Evolutionary conservation across 306 rosid genomes (phyloP).

Genomic region (Rosa lucieae): DNA sequence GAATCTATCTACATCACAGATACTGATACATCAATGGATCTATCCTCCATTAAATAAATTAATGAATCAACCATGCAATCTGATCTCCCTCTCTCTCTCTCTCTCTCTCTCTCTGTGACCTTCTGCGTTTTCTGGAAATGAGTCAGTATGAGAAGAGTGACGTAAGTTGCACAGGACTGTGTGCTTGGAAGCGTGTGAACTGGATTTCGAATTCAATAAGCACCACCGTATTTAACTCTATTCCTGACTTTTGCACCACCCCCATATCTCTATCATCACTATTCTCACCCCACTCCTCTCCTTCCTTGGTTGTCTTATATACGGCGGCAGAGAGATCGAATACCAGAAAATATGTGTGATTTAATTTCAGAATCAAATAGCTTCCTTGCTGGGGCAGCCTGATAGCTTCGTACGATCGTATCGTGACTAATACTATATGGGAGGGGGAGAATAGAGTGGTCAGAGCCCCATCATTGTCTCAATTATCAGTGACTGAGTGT

Average conservation of each 20-base stretch:
- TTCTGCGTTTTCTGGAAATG: background rate
- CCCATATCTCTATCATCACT: background rate
- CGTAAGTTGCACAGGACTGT: slow-evolving; percentile 49
- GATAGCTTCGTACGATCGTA: slow-evolving; percentile 45
- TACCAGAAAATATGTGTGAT: background rate
- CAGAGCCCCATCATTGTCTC: slow-evolving; percentile 84
- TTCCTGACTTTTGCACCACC: slow-evolving; percentile 39
- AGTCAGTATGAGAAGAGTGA: slow-evolving; percentile 36
- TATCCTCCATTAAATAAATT: background rate
- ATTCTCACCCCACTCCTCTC: slow-evolving; percentile 1
- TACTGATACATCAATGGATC: background rate
- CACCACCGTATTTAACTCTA: slow-evolving; percentile 28
- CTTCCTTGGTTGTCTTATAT: slow-evolving; percentile 15
- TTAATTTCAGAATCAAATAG: background rate
- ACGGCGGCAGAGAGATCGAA: slow-evolving; percentile 41
- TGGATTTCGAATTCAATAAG: slow-evolving; percentile 30
- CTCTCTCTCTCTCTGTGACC: background rate
- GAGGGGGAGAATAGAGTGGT: slow-evolving; percentile 11
- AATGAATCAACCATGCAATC: slow-evolving; percentile 35
- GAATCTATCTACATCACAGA: slow-evolving; percentile 21
- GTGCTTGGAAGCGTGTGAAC: slow-evolving; percentile 79
- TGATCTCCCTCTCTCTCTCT: slow-evolving; percentile 4
- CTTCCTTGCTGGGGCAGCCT: background rate
- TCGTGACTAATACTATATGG: slow-evolving; percentile 14
- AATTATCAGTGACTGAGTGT: slow-evolving; percentile 41